Conservation (phyloP, 1,139 yeast species). For the Blastobotrys niveus region DNA sequence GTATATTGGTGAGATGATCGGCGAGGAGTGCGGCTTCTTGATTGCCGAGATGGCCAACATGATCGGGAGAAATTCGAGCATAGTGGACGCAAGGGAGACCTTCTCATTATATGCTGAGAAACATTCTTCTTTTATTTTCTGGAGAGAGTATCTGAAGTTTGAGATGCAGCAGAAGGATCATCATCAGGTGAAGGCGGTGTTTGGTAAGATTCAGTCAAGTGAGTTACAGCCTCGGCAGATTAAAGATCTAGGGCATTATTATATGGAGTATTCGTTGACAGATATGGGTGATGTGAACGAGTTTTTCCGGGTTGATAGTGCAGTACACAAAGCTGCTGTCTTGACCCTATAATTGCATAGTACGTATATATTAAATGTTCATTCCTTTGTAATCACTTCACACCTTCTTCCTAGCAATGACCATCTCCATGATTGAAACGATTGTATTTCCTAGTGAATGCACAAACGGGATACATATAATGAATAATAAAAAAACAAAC, state of each 20-base stretch:
- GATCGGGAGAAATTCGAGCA: background rate
- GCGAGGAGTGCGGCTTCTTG: slow-evolving; percentile 6
- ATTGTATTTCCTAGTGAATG: too few relatives aligned
- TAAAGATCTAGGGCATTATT: slow-evolving; percentile 32
- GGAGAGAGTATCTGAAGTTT: slow-evolving; percentile 33
- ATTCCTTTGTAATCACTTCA: too few relatives aligned
- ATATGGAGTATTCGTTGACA: slow-evolving; percentile 30
- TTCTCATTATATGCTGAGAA: slow-evolving; percentile 21
- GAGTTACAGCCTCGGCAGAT: slow-evolving; percentile 25
- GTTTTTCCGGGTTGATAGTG: slow-evolving; percentile 19
- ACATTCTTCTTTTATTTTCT: slow-evolving; percentile 28
- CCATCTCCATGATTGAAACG: too few relatives aligned
- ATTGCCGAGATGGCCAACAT: slow-evolving; percentile 3
- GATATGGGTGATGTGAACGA: slow-evolving; percentile 7
- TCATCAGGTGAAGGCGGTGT: slow-evolving; percentile 6
- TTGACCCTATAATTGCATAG: slow-evolving; percentile 8
- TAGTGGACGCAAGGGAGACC: slow-evolving; percentile 9
- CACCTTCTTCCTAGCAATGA: too few relatives aligned
- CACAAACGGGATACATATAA: too few relatives aligned
- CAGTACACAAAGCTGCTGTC: slow-evolving; percentile 7
- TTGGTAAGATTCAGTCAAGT: slow-evolving; percentile 10
- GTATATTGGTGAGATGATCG: background rate
- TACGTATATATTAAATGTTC: background rate
- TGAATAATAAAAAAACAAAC: too few relatives aligned
- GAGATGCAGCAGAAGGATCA: slow-evolving; percentile 24